Percentiles rank a stretch among this genome's conserved stretches.
Conservation (phyloP, 140 eudicot genomes). For the Flaveria floridana region DNA sequence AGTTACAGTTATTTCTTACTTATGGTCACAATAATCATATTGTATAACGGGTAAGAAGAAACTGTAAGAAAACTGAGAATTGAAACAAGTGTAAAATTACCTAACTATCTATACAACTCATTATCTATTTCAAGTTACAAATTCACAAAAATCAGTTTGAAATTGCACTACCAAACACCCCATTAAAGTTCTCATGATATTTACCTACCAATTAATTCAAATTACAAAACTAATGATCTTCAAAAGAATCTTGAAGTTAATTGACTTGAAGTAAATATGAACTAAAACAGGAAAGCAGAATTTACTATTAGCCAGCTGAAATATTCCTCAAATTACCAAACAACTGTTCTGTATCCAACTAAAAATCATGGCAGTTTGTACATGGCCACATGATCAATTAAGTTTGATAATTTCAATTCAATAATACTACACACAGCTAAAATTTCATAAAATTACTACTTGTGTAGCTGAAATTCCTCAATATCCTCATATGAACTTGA, state of each 20-base stretch:
- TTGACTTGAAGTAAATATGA: conserved; percentile 11
- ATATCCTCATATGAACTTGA: neutral
- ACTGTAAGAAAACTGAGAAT: conserved; percentile 5
- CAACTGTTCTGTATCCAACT: conserved; percentile 9
- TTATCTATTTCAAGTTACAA: neutral
- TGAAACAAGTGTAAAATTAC: neutral
- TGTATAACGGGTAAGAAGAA: neutral
- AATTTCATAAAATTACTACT: neutral
- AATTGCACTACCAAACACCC: neutral
- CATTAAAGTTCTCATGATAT: neutral
- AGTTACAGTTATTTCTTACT: neutral
- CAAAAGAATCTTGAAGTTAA: neutral
- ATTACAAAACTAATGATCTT: neutral
- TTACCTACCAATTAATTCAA: neutral
- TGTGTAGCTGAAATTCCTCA: conserved; percentile 11
- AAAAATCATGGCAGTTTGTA: neutral
- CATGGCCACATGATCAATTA: neutral
- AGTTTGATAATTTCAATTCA: neutral
- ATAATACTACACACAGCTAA: neutral
- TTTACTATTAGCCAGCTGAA: conserved; percentile 22
- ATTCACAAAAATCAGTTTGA: neutral
- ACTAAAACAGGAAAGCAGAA: conserved; percentile 11
- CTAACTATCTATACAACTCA: neutral
- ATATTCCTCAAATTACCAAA: conserved; percentile 30
- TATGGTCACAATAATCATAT: neutral